Base-by-base conservation (phyloP, 805 yeast genomes). In the Starmera amethionina region DNA sequence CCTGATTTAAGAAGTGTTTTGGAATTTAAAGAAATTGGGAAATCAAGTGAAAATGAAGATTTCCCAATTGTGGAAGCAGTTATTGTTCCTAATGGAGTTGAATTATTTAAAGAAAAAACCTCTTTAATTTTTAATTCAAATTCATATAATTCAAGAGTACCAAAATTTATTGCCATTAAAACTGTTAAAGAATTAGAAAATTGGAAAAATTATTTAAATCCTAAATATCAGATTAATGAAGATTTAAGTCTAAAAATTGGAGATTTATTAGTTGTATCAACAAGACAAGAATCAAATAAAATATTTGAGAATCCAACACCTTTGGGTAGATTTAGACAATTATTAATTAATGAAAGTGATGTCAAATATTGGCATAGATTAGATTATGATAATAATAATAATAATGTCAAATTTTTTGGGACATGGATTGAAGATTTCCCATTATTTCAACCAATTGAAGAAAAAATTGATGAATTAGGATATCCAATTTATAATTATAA, bases 371-470 rank as follows among this genome's bases (percentile, higher is more conserved):
- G 68, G 70, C 35, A 18, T 16, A 22, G 27, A 22, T 6, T 7
- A 7, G 27, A 22, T 22, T 6, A 22, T 39, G 47, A 37, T 14
- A 42, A 50, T 13, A 6, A 22, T 22, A 4, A 22, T 39, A 47
- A 37, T 14, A 42, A 50, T 13, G 46, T 54, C 3, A 39, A 47
- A 2, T 74, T 75, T 55, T 81, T 79, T 3, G 88, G 77, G 0
- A 59, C 77, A 1, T 93, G 98, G 98, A 79, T 93, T 10, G 79
- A 77, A n/a, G 84, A 86, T 42, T 93, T 93, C 64, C 98, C 98
- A 1, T 65, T 93, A 11, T 93, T 93, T 60, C 81, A 80, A 43
- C 98, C 98, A 0, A 54, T 62, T 5, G 89, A 81, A 46, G 36
- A 39, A 4, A 42, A 42, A 5, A 37, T 38, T 1, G 50, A 42